Evolutionary conservation across 371 early-diverging fungal genomes (phyloP), one percentile per base, ranked within the genome.

Genomic region (Umbelopsis sp.): DNA sequence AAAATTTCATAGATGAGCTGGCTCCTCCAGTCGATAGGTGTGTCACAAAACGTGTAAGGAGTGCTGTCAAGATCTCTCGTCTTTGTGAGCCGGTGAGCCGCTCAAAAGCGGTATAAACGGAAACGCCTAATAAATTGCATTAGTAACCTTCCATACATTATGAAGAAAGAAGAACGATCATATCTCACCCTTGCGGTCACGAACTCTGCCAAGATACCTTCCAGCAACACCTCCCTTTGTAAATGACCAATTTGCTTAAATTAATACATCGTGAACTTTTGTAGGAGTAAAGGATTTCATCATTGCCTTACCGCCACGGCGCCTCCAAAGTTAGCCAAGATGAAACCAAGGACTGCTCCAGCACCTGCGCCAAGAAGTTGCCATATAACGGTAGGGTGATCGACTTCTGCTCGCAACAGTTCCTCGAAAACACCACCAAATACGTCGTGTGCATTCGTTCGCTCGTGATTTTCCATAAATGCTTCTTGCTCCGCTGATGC

Each of bases 71-170:
- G 25, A 83, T 79, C 63, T 80, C 76, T 69, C 79, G 66, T 63
- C 79, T 73, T 66, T 80, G 72, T 48, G 76, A 63, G 16, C 44
- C 66, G 4, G 53, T 70, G 10, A 83, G 52, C 65, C 72, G 71
- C 68, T 83, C 75, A 46, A 80, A 83, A 0, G 80, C 80, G 16
- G 79, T 76, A 68, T 83, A 83, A 10, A 80, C 83, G 48, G 79
- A 80, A 2, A 80, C 80, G 20, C 79, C 76, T 65, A 74, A 65
- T 50, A 25, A 20, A 67, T 14, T 50, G 16, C 48, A 24, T 50
- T 44, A 48, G 38, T 37, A 16, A 32, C 32, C n/a, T 25, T 67
- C 11, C 24, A 10, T 29, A 57, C 9, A 35, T 8, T 4, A 14
- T 35, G 29, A 3, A 11, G 14, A n/a, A 22, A 22, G 22, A 20